Percentiles rank a stretch among this genome's conserved stretches.
Evolutionary conservation across 257 asterid genomes (phyloP).

Genomic region (Scutellaria barbata): DNA sequence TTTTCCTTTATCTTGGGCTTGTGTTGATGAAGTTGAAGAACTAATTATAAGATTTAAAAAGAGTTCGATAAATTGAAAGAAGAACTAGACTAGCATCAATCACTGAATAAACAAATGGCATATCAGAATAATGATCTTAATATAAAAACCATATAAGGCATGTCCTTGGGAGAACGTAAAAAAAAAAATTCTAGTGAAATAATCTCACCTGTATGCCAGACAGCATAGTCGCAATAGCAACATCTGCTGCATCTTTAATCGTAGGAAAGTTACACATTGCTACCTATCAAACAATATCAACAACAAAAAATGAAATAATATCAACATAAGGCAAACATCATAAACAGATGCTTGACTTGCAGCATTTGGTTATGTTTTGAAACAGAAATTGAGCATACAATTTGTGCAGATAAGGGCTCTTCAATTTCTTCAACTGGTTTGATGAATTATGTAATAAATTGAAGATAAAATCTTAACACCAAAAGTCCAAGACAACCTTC

Average conservation of each 20-base stretch:
- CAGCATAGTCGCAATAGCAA: slow-evolving; percentile 91
- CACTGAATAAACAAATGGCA: neutral
- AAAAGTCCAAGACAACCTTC: too few species aligned
- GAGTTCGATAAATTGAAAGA: neutral
- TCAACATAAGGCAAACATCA: slow-evolving; percentile 9
- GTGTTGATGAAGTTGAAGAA: neutral
- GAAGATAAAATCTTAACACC: too few species aligned
- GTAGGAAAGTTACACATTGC: slow-evolving; percentile 98
- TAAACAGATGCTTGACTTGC: neutral
- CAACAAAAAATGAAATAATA: slow-evolving; percentile 3
- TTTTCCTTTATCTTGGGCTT: neutral
- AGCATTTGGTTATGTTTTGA: slow-evolving; percentile 12
- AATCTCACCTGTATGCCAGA: slow-evolving; percentile 85
- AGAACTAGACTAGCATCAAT: slow-evolving; percentile 14
- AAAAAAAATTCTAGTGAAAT: slow-evolving; percentile 25
- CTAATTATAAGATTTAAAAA: neutral
- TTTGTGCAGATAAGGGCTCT: neutral
- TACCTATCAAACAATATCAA: slow-evolving; percentile 55
- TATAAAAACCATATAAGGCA: neutral
- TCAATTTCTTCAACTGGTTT: too few species aligned
- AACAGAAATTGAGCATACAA: slow-evolving; percentile 7
- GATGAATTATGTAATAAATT: too few species aligned
- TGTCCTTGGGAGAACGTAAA: neutral
- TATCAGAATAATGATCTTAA: slow-evolving; percentile 6
- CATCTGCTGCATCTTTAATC: slow-evolving; percentile 96